Base-by-base conservation (phyloP, 2,329 filamentous ascomycete species). In the Monosporascus sp. region DNA sequence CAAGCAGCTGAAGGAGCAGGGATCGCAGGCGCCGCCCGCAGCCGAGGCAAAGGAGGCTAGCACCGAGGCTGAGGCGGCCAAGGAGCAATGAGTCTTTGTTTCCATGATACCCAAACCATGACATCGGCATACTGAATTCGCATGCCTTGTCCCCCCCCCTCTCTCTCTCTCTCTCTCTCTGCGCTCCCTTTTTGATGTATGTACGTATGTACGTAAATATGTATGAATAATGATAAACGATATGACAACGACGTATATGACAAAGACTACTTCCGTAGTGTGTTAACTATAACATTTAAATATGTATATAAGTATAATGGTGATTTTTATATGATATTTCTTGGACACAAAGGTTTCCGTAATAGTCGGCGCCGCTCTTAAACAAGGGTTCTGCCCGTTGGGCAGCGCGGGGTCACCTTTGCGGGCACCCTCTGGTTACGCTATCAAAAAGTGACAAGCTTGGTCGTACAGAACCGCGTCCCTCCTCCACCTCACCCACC, bases 1-100 rank as follows among this genome's bases (percentile, higher is more conserved):
- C n/a, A 52, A 53, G 51, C 37, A 48, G 46, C 48, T 58, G 35
- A 55, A 58, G 56, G 55, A 58, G 44, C 50, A 60, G 54, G 46
- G 22, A 24, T 14, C 40, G 11, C n/a, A 46, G n/a, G 20, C 11
- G 31, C 11, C 31, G 31, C 31, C 11, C 31, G 31, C 31, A 14
- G 31, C 31, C 31, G 31, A 35, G 31, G 11, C 11, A 11, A 35
- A 14, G 9, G 31, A 14, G 31, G 31, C 31, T 35, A 14, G 41
- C 41, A 16, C 24, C 22, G 43, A 43, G 40, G 40, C 40, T 20
- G 43, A 46, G 43, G 14, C 24, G 4, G 43, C 43, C 20, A 46
- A 46, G 22, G 43, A 27, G 43, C 20, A 24, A 46, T 46, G 43
- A 46, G 43, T 46, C 43, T 31, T 27, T 27, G 43, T 46, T 46